These are phyloP conservation scores for Aspergillus intermedius DNA, from an alignment of 2,329 filamentous ascomycete species.

Conservation along the genomic window DNA sequence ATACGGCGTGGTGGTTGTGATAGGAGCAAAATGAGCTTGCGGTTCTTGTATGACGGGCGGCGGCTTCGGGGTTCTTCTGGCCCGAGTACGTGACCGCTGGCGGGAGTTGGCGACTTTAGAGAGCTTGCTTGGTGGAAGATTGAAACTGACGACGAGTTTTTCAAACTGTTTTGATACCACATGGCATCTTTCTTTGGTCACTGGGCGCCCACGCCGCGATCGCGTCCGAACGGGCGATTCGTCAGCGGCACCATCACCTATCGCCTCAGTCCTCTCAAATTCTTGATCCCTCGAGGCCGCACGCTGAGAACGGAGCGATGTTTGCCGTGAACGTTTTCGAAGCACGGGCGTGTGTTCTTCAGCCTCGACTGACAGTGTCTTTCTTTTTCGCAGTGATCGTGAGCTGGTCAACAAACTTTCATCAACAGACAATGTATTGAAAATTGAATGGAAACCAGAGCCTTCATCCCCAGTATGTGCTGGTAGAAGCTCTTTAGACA, in stretches of 20 bases:
- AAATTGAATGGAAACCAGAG: conserved; percentile 68
- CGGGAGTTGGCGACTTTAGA: conserved; percentile 53
- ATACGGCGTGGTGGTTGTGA: conserved; percentile 54
- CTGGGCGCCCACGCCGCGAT: conserved; percentile 48
- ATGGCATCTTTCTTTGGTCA: conserved; percentile 35
- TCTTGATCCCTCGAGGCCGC: conserved; percentile 14
- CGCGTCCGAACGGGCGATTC: conserved; percentile 41
- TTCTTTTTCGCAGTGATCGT: conserved; percentile 74
- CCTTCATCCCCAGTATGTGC: conserved; percentile 58
- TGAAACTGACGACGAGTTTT: conserved; percentile 54
- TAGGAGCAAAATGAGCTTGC: conserved; percentile 55
- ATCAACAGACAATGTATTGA: conserved; percentile 64
- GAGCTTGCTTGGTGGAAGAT: conserved; percentile 53
- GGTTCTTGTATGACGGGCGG: conserved; percentile 35
- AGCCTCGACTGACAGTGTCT: conserved; percentile 62
- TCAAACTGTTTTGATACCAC: conserved; percentile 35
- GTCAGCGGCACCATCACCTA: conserved; percentile 5
- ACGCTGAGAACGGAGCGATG: conserved; percentile 18
- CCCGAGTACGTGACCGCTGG: conserved; percentile 54
- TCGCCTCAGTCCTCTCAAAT: conserved; percentile 13
- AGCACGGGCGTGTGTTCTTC: conserved; percentile 41
- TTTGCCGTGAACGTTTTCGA: conserved; percentile 45
- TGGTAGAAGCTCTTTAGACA: conserved; percentile 66
- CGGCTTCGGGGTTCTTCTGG: conserved; percentile 38
- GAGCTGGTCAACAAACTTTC: conserved; percentile 70